Evolutionary conservation across 345 rosid genomes (phyloP).

Genomic region (Atalantia buxifolia): DNA sequence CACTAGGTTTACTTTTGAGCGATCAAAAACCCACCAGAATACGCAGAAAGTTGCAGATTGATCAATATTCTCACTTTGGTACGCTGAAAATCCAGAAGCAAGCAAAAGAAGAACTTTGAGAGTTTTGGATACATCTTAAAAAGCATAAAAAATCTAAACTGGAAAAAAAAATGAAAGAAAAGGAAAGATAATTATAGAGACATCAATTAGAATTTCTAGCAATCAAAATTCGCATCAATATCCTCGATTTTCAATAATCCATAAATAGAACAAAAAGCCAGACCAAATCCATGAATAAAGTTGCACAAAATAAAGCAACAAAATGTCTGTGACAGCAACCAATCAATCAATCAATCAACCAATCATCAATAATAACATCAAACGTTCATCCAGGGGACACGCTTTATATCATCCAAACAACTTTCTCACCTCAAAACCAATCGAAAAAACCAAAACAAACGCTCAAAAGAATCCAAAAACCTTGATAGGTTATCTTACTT

Average conservation of each 20-base stretch:
- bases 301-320: not conserved
- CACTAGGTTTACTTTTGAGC: constrained; percentile 12
- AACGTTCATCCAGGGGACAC: constrained; percentile 11
- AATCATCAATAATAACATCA: constrained; percentile 8
- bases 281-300: not conserved
- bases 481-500: constrained; percentile 36
- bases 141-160: constrained; percentile 6
- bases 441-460: constrained; percentile 7
- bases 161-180: not conserved
- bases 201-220: constrained; percentile 6
- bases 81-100: constrained; percentile 25
- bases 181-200: constrained; percentile 3
- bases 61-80: constrained; percentile 14
- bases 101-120: not conserved
- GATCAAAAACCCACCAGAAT: constrained; percentile 19
- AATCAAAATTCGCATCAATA: constrained; percentile 5
- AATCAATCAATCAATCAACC: not conserved
- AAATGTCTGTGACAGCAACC: not conserved
- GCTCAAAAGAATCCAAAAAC: constrained; percentile 14
- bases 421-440: constrained; percentile 17
- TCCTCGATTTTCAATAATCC: not conserved
- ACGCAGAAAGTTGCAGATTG: constrained; percentile 6
- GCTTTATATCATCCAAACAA: constrained; percentile 12
- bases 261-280: constrained; percentile 12
- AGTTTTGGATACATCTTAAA: not conserved